Evolutionary conservation across 164 flowering plant genomes (phyloP), one percentile per base, ranked within the genome.

Genomic region (Kalanchoe fedtschenkoi): DNA sequence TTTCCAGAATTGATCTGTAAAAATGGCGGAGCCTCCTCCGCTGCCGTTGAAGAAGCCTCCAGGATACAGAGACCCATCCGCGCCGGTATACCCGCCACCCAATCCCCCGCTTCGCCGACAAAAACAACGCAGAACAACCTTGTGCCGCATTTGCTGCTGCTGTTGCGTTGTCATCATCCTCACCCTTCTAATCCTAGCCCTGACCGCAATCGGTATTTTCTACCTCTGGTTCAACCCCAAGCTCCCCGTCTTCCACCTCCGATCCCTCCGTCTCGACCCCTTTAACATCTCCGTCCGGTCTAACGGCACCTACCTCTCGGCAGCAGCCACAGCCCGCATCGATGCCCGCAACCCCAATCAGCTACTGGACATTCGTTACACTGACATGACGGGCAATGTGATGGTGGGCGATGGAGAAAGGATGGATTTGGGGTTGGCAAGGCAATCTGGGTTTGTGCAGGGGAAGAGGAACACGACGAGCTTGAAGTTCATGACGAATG

Each of bases 151-250:
- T 5, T 81, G 69, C 66, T 81, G 79, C 53, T 82, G 85, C 68
- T 61, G 37, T 65, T 6, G 55, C 64, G 71, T 71, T 68, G 0
- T 58, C 19, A 1, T 74, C 53, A 0, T 74, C 0, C 17, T 79
- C 59, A 3, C 78, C 16, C 24, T 74, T 17, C 2, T 76, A 58
- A 0, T 80, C 61, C 21, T 75, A 53, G 0, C 63, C 10, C 44
- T 59, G 0, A n/a, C 68, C 24, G 65, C 63, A 4, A 62, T 47
- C 46, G 72, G 63, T 1, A 0, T 80, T 6, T 80, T 87, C 65
- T 84, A 78, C 74, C 55, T 83, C 51, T 80, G 82, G 81, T 83
- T 60, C 74, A 63, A 72, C 30, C 93, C 89, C 11, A 75, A 73
- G 33, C 75, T 72, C 15, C 93, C 93, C 9, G 64, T 28, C 1